These are phyloP conservation scores for Alternaria triticina DNA, from an alignment of 2,329 filamentous ascomycete genomes.

Conservation along the genomic window DNA sequence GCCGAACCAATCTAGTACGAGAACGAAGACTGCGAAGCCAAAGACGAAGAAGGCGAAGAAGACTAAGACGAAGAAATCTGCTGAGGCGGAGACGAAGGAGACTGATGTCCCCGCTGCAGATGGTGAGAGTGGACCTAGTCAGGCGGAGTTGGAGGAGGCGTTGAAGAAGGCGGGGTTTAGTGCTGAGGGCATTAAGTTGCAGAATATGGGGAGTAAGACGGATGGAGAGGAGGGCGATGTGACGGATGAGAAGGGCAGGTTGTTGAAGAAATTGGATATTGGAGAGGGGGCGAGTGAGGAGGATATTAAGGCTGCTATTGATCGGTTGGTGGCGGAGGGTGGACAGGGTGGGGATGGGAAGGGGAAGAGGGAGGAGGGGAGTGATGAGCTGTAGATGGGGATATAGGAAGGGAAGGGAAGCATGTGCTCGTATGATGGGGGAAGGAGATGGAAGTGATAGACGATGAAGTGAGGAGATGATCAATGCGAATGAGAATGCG, in stretches of 20 bases:
- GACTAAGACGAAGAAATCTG: slow-evolving; percentile 26
- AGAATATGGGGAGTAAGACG: slow-evolving; percentile 22
- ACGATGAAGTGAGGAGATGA: too few relatives aligned
- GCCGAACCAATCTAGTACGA: slow-evolving; percentile 38
- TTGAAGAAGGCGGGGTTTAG: slow-evolving; percentile 42
- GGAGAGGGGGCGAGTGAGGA: slow-evolving; percentile 43
- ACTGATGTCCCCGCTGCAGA: slow-evolving; percentile 30
- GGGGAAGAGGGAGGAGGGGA: slow-evolving; percentile 15
- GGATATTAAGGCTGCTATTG: slow-evolving; percentile 57
- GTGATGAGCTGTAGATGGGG: slow-evolving; percentile 27
- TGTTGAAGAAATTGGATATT: slow-evolving; percentile 34
- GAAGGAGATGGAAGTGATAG: too few relatives aligned
- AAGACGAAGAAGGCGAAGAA: slow-evolving; percentile 30
- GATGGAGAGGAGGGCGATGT: slow-evolving; percentile 11
- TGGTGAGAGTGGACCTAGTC: slow-evolving; percentile 28
- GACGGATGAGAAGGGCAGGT: slow-evolving; percentile 15
- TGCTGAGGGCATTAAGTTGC: slow-evolving; percentile 31
- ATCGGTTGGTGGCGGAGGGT: slow-evolving; percentile 34
- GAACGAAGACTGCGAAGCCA: slow-evolving; percentile 27
- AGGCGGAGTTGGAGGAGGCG: slow-evolving; percentile 40
- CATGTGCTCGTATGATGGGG: too few relatives aligned
- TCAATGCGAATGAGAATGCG: too few relatives aligned
- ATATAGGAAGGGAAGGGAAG: too few relatives aligned
- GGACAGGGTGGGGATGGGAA: not conserved
- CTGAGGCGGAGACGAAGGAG: slow-evolving; percentile 28